Evolutionary conservation across 345 rosid species (phyloP).

Genomic region (Eucalyptus sideroxylon): DNA sequence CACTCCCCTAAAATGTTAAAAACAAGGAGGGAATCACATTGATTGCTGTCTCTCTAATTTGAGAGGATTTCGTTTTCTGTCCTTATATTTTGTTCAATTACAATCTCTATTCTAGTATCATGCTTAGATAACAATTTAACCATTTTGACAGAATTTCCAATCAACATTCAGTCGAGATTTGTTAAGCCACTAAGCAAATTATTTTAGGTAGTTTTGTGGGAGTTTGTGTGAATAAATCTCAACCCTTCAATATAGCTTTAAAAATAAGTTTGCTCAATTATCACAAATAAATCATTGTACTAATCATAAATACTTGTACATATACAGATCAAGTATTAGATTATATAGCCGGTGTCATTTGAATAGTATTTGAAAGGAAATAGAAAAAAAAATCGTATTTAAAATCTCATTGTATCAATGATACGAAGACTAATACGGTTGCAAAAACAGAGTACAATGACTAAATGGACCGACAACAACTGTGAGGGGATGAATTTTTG

Average conservation of each 20-base stretch:
- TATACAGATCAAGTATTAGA: background rate
- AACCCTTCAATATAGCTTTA: background rate
- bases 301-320: background rate
- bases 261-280: background rate
- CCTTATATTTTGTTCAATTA: background rate
- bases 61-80: background rate
- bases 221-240: background rate
- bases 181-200: background rate
- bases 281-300: background rate
- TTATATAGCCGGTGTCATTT: background rate
- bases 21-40: background rate
- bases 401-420: background rate
- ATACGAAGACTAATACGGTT: no score
- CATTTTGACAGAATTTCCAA: background rate
- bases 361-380: background rate
- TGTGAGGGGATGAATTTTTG: background rate
- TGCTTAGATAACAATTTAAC: fast-evolving
- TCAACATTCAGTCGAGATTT: background rate
- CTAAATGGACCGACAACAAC: background rate
- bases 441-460: background rate
- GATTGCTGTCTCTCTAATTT: background rate
- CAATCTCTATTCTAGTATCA: background rate
- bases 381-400: background rate
- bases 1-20: background rate
- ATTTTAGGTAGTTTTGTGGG: background rate